Evolutionary conservation across 495 filamentous ascomycete species (phyloP).

Genomic region (Hypoxylon crocopeplum): DNA sequence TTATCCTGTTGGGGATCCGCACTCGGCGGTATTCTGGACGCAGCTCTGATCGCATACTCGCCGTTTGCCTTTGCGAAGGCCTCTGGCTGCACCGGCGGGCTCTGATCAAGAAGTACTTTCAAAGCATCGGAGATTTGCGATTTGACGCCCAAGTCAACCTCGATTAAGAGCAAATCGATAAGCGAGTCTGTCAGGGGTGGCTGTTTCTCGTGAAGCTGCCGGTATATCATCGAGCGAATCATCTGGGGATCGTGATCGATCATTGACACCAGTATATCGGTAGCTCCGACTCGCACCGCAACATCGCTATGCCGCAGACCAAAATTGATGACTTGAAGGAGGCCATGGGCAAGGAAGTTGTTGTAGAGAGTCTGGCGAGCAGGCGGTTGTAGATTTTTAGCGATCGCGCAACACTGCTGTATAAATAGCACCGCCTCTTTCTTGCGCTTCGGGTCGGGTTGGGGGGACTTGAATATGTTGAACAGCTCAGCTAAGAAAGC

Average conservation of each 20-base stretch:
- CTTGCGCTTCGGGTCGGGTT: conserved; percentile 71
- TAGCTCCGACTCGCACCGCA: conserved; percentile 86
- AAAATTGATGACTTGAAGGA: conserved; percentile 90
- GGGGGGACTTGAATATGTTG: conserved; percentile 75
- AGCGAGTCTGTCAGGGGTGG: conserved; percentile 90
- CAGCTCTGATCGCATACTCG: conserved; percentile 72
- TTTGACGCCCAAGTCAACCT: conserved; percentile 93
- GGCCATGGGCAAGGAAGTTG: conserved; percentile 86
- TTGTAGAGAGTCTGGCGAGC: conserved; percentile 80
- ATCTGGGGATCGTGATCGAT: conserved; percentile 95
- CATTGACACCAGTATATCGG: conserved; percentile 90
- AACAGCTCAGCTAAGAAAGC: conserved; percentile 89
- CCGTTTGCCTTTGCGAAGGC: conserved; percentile 68
- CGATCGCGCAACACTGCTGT: conserved; percentile 93
- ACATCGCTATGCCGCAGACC: conserved; percentile 86
- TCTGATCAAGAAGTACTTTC: conserved; percentile 91
- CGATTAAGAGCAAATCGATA: conserved; percentile 89
- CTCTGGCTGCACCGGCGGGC: conserved; percentile 64
- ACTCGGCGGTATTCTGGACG: conserved; percentile 39
- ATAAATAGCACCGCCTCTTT: conserved; percentile 96
- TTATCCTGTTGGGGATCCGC: conserved; percentile 80
- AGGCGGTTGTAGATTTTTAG: conserved; percentile 89
- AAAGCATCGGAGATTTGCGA: conserved; percentile 95
- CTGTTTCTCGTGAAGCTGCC: conserved; percentile 84
- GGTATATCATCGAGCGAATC: conserved; percentile 92